A percentile compares a stretch with the other conserved stretches of the same genome.
phyloP scores from a whole-genome alignment of 148 eudicot genomes.

The Agrostemma githago region DNA sequence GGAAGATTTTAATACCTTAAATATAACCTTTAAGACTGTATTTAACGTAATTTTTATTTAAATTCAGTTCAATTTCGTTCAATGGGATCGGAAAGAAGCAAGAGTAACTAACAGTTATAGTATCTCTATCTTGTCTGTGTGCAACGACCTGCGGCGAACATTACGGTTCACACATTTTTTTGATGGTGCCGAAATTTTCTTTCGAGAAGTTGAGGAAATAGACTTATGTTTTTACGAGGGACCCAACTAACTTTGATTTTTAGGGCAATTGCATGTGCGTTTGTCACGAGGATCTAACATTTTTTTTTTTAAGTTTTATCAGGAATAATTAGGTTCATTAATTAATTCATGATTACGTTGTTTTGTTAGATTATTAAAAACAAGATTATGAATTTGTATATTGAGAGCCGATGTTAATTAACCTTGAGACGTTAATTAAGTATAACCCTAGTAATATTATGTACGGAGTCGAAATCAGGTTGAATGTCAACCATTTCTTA shows the following conservation, averaged over 20 bases:
- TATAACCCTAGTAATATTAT: too few relatives aligned
- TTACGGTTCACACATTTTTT: constrained; percentile 7
- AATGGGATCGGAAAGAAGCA: too few relatives aligned
- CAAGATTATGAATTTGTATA: background rate
- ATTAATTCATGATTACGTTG: constrained; percentile 8
- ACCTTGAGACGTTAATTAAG: background rate
- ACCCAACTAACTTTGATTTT: constrained; percentile 25
- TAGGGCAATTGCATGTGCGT: constrained; percentile 28
- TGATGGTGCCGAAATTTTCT: background rate
- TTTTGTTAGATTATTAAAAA: constrained; percentile 6
- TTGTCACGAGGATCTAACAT: constrained; percentile 9
- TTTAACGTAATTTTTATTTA: too few relatives aligned
- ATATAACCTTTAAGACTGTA: too few relatives aligned
- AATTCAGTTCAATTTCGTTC: too few relatives aligned
- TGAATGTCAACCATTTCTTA: background rate
- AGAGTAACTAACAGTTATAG: too few relatives aligned
- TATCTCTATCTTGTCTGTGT: constrained; percentile 11
- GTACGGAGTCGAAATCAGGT: background rate
- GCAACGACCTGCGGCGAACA: constrained; percentile 10
- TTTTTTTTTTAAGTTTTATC: background rate
- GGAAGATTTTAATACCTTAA: too few relatives aligned
- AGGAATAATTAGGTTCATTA: constrained; percentile 1
- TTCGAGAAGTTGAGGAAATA: constrained; percentile 5
- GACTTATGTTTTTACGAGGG: constrained; percentile 13
- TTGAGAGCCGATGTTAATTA: too few relatives aligned